phyloP scores from a whole-genome alignment of 495 filamentous ascomycete genomes.

The Cercophora scortea region DNA sequence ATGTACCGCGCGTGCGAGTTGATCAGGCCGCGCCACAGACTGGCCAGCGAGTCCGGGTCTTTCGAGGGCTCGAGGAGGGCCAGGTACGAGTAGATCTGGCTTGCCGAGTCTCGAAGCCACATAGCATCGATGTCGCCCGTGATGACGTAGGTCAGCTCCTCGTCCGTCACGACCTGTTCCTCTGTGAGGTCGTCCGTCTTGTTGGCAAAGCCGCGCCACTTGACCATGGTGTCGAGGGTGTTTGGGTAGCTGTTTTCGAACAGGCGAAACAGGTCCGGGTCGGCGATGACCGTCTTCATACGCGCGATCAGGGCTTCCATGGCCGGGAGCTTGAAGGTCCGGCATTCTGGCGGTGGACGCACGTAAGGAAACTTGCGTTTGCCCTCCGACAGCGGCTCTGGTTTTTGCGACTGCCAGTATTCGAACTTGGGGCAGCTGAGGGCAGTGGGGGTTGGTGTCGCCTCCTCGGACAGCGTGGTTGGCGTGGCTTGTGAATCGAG shows the following conservation, averaged over 20 bases:
- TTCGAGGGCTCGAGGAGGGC: slow-evolving; percentile 44
- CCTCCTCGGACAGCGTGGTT: not conserved
- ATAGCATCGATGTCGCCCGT: slow-evolving; percentile 61
- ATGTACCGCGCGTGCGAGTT: slow-evolving; percentile 54
- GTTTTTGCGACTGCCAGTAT: slow-evolving; percentile 10
- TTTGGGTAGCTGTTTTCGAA: slow-evolving; percentile 56
- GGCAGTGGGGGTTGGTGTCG: not conserved
- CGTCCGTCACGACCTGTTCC: slow-evolving; percentile 36
- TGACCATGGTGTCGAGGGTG: slow-evolving; percentile 55
- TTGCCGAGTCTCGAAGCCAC: slow-evolving; percentile 59
- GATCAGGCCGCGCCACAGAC: slow-evolving; percentile 51
- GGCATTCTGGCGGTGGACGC: slow-evolving; percentile 47
- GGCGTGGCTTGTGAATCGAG: not conserved
- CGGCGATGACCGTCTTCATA: slow-evolving; percentile 39
- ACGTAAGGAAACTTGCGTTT: slow-evolving; percentile 44
- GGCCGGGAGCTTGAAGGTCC: slow-evolving; percentile 46
- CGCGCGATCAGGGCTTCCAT: slow-evolving; percentile 45
- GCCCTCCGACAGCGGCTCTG: slow-evolving; percentile 31
- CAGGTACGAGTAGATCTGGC: slow-evolving; percentile 54
- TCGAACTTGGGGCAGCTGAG: slow-evolving; percentile 14
- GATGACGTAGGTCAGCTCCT: slow-evolving; percentile 57
- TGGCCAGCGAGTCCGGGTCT: slow-evolving; percentile 46
- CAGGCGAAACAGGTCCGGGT: slow-evolving; percentile 53
- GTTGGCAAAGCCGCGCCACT: slow-evolving; percentile 50
- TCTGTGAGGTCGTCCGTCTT: slow-evolving; percentile 15